phyloP scores from a whole-genome alignment of 129 eudicot species.

The Saussurea involucrata region DNA sequence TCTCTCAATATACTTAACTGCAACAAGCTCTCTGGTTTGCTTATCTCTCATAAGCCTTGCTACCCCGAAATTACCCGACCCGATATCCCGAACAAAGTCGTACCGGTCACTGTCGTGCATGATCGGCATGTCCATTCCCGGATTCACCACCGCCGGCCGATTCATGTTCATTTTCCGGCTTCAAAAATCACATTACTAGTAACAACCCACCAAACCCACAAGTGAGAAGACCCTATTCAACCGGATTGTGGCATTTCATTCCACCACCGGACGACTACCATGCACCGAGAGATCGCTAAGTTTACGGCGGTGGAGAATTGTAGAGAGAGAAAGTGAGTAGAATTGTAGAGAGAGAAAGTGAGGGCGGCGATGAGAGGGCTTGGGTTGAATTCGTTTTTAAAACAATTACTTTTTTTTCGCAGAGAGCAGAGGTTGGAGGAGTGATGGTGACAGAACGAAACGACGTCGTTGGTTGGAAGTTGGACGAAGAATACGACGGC shows the following conservation, averaged over 20 bases:
- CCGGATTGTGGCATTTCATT: background rate
- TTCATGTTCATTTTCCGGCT: conserved; percentile 39
- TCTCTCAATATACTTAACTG: conserved; percentile 87
- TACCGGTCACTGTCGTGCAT: conserved; percentile 83
- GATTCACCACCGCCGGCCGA: conserved; percentile 38
- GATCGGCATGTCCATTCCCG: conserved; percentile 71
- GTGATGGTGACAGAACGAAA: conserved; percentile 24
- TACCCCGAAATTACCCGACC: conserved; percentile 85
- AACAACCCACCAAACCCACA: background rate
- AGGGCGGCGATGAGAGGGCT: conserved; percentile 13
- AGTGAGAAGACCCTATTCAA: background rate
- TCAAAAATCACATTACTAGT: background rate
- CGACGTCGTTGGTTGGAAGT: conserved; percentile 27
- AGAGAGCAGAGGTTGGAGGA: conserved; percentile 24
- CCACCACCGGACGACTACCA: background rate
- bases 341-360: conserved; percentile 6
- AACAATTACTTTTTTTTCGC: background rate
- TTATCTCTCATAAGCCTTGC: conserved; percentile 89
- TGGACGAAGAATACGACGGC: conserved; percentile 36
- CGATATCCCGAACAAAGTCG: conserved; percentile 74
- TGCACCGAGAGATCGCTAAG: background rate
- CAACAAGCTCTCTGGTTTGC: conserved; percentile 71
- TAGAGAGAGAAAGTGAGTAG: background rate
- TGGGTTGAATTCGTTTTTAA: conserved; percentile 12
- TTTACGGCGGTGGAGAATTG: background rate